Base-by-base conservation (phyloP, 2,329 filamentous ascomycete species). In the Mycosphaerelloides madeirae region DNA sequence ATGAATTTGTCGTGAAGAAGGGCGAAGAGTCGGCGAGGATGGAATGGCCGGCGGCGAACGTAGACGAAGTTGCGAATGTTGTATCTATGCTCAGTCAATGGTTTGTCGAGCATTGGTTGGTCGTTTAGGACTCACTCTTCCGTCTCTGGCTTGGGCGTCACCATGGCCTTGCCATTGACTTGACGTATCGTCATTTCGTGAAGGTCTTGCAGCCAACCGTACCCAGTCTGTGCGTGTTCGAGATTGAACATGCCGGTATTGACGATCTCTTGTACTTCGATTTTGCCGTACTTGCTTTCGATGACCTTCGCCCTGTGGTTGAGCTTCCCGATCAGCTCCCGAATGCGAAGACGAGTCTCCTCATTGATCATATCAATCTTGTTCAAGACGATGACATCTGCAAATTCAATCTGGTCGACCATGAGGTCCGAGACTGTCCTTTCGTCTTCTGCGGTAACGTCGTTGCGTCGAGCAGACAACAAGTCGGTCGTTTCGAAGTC, bases 331-430 rank as follows among this genome's bases (percentile, higher is more conserved):
- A 14, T 73, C 16, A 60, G 34, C 3, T 41, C 47, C 5, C 29
- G 33, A 9, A 60, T 43, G 4, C 50, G 43, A 8, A 34, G 18
- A 11, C 43, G 68, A 1, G 69, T 73, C 15, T 58, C 65, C 4
- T 65, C 60, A 31, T 71, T 63, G 12, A 85, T 79, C 48, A 80
- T 77, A 48, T 86, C 82, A 5, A 77, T 55, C 46, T 87, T 87
- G 66, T 87, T 87, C 15, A 87, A 66, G 3, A 87, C 73, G 12
- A 87, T 74, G 6, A 87, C 82, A 52, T 87, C 83, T 0, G 84
- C 83, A 54, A 88, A 88, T 63, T 88, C 84, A 47, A 87, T 84
- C 57, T 87, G 84, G 54, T 87, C 84, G 0, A 85, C 82, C 75
- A 87, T 84, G 0, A 88, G 72, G 53, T 87, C 83, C 0, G 83